Conservation (phyloP, 225 moss, liverwort and hornwort species). For the Asterella californica region DNA sequence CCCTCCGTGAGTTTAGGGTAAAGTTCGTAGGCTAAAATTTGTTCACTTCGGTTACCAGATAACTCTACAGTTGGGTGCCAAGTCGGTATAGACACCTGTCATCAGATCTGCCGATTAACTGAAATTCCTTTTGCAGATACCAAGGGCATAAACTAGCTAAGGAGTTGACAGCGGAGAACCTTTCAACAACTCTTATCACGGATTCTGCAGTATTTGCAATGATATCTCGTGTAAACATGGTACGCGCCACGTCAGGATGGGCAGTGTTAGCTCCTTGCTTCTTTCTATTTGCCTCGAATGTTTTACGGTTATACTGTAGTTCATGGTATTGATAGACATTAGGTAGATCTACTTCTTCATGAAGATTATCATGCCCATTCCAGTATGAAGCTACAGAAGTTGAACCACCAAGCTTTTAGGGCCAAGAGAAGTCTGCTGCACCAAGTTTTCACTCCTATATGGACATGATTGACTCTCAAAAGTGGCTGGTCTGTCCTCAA, state of each 20-base stretch:
- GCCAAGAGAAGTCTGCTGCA: not conserved
- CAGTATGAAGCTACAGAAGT: not conserved
- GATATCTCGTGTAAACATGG: conserved; percentile 99
- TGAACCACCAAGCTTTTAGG: not conserved
- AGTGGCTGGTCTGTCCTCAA: not conserved
- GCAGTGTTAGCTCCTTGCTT: not conserved
- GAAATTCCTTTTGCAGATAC: conserved; percentile 42
- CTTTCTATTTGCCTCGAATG: not conserved
- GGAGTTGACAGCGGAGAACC: conserved; percentile 80
- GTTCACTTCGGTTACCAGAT: not conserved
- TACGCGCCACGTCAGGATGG: conserved; percentile 22
- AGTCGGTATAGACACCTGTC: not conserved
- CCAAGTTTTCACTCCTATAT: not conserved
- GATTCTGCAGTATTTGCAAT: conserved; percentile 98
- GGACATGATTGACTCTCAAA: not conserved
- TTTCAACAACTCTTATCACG: conserved; percentile 93
- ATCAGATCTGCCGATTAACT: not conserved
- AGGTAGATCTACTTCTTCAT: too few species aligned
- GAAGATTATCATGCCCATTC: too few species aligned
- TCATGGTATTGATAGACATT: too few species aligned
- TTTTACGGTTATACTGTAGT: too few species aligned
- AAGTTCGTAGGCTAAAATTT: not conserved
- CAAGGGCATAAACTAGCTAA: conserved; percentile 89
- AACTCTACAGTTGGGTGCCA: not conserved
- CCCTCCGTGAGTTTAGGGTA: too few species aligned